Evolutionary conservation across 768 basidiomycete species (phyloP).

Genomic region (Boletales sp.): DNA sequence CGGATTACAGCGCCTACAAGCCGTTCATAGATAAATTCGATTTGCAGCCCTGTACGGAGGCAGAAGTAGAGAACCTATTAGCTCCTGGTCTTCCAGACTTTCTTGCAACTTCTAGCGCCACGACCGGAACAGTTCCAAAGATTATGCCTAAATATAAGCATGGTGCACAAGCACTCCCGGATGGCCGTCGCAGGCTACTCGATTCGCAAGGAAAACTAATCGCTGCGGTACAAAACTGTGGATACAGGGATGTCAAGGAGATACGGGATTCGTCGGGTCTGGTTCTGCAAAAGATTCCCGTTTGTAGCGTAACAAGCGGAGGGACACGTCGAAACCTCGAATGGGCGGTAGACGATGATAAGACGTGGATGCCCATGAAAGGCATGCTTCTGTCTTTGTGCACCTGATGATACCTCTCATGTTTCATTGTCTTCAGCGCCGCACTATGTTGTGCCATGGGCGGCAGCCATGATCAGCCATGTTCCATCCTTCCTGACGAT

Average conservation of each 20-base stretch:
- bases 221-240: background rate
- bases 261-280: background rate
- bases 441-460: slow-evolving; percentile 11
- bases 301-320: background rate
- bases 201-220: background rate
- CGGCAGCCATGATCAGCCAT: slow-evolving; percentile 11
- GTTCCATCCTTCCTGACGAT: slow-evolving; percentile 13
- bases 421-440: slow-evolving; percentile 6
- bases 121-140: background rate
- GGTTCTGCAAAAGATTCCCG: slow-evolving; percentile 7
- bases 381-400: background rate
- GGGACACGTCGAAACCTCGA: slow-evolving; percentile 2
- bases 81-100: background rate
- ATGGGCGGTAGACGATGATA: slow-evolving; percentile 11
- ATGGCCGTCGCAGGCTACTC: background rate
- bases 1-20: background rate
- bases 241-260: background rate
- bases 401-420: background rate
- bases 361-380: background rate
- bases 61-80: background rate
- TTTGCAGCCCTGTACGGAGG: background rate
- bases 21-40: background rate
- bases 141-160: background rate
- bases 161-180: background rate
- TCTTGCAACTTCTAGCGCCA: background rate